Evolutionary conservation across 768 basidiomycete genomes (phyloP).

Genomic region (Auriscalpium microsporum): DNA sequence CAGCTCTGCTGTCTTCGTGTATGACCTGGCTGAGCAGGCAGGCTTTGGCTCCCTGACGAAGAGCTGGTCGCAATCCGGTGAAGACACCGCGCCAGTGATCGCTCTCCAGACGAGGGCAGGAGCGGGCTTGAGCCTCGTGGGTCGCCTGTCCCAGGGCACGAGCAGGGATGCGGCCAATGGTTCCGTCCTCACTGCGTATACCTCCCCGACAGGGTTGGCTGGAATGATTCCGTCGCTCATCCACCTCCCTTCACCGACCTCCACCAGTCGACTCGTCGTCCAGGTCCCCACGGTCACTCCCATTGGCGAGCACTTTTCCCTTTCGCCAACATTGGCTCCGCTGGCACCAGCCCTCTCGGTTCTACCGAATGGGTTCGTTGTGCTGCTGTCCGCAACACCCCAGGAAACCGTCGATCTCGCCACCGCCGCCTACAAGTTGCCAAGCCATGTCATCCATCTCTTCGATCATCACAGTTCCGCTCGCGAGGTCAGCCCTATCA

Average conservation of each 20-base stretch:
- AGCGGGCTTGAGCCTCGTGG: conserved; percentile 72
- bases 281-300: conserved; percentile 75
- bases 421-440: conserved; percentile 62
- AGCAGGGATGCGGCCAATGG: conserved; percentile 56
- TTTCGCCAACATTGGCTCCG: conserved; percentile 71
- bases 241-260: conserved; percentile 56
- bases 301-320: conserved; percentile 53
- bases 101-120: conserved; percentile 77
- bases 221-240: conserved; percentile 74
- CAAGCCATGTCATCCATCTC: conserved; percentile 74
- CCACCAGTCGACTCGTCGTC: conserved; percentile 63
- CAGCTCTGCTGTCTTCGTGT: conserved; percentile 68
- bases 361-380: conserved; percentile 56
- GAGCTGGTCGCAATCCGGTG: conserved; percentile 42
- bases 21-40: conserved; percentile 77
- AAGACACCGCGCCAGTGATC: conserved; percentile 45
- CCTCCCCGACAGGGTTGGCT: conserved; percentile 75
- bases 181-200: conserved; percentile 67
- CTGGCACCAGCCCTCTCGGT: conserved; percentile 51
- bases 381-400: conserved; percentile 78
- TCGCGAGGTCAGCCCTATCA: conserved; percentile 62
- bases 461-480: conserved; percentile 81
- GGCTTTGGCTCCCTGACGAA: conserved; percentile 73
- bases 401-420: conserved; percentile 78
- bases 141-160: conserved; percentile 72